These are phyloP conservation scores for Cutaneotrichosporon spelunceum DNA, from an alignment of 1,284 basidiomycete genomes.

Conservation along the genomic window DNA sequence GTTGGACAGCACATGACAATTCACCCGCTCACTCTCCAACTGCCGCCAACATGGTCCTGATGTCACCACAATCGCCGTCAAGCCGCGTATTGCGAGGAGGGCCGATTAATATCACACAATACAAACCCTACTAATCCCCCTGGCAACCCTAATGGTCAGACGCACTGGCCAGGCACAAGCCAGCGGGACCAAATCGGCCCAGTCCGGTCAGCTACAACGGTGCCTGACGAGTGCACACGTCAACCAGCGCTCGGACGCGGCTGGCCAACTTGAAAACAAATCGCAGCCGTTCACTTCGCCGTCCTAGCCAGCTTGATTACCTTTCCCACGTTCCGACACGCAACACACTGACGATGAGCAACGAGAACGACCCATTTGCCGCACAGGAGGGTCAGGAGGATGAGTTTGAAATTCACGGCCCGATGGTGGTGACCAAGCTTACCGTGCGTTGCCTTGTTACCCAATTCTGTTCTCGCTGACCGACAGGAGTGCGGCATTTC, in stretches of 20 bases:
- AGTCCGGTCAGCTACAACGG: not conserved
- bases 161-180: not conserved
- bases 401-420: constrained; percentile 63
- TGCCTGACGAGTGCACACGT: constrained; percentile 6
- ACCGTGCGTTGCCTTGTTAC: constrained; percentile 51
- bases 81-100: not conserved
- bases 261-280: constrained; percentile 12
- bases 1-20: too few species aligned
- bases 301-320: not conserved
- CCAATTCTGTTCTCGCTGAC: not conserved
- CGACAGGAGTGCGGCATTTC: constrained; percentile 68
- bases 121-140: not conserved
- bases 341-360: constrained; percentile 20
- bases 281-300: not conserved
- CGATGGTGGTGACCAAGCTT: constrained; percentile 76
- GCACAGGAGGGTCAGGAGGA: constrained; percentile 56
- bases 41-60: not conserved
- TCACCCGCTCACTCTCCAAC: too few species aligned
- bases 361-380: constrained; percentile 42
- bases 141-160: not conserved
- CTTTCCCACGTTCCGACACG: constrained; percentile 1
- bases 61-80: not conserved
- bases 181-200: not conserved
- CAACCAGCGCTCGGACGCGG: constrained; percentile 12
- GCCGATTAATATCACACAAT: not conserved